These are phyloP conservation scores for Clitoria ternatea DNA, from an alignment of 306 rosid genomes.

Conservation along the genomic window DNA sequence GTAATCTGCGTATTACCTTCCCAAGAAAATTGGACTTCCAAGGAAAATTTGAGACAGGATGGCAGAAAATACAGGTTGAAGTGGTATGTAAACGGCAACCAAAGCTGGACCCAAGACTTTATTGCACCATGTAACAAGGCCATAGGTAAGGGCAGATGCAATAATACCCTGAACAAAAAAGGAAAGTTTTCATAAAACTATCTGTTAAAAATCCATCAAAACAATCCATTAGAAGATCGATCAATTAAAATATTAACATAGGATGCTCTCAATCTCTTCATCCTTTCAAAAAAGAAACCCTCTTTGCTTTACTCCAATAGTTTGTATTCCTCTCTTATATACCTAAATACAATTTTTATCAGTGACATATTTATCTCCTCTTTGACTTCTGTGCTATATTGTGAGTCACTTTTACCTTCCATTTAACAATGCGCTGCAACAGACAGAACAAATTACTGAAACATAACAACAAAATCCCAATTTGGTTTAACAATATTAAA, in stretches of 20 bases:
- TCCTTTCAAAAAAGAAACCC: not conserved
- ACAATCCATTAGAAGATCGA: not conserved
- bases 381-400: not conserved
- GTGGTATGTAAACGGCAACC: slow-evolving; percentile 83
- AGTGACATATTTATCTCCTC: not conserved
- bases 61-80: slow-evolving; percentile 80
- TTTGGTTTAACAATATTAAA: not conserved
- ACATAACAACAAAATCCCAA: not conserved
- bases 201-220: not conserved
- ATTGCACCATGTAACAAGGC: slow-evolving; percentile 78
- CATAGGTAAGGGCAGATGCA: slow-evolving; percentile 89
- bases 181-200: not conserved
- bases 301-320: not conserved
- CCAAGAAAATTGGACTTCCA: slow-evolving; percentile 81
- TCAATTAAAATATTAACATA: not conserved
- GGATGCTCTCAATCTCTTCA: not conserved
- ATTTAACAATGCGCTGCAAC: not conserved
- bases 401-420: not conserved
- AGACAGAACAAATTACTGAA: not conserved
- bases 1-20: slow-evolving; percentile 60
- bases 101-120: slow-evolving; percentile 89
- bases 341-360: not conserved
- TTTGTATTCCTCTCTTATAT: not conserved
- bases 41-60: slow-evolving; percentile 72
- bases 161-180: slow-evolving; percentile 60